phyloP scores from a whole-genome alignment of 108 stramenopile genomes.

The Discostella stelligeroides region DNA sequence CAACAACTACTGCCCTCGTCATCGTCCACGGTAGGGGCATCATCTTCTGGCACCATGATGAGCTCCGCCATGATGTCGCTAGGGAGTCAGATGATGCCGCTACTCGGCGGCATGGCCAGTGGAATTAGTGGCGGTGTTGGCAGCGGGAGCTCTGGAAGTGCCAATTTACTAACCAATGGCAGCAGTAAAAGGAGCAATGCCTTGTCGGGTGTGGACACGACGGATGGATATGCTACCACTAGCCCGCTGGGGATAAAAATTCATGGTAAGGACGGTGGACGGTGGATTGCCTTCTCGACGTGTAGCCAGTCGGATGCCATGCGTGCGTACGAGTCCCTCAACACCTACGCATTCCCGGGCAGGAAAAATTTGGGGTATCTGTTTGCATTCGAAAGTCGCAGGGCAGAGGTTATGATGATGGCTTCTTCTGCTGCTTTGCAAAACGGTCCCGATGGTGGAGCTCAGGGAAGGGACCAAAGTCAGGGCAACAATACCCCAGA shows the following conservation, averaged over 20 bases:
- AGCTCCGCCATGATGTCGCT: conserved; percentile 39
- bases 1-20: conserved; percentile 26
- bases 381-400: conserved; percentile 88
- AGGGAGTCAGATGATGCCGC: conserved; percentile 50
- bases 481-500: not conserved
- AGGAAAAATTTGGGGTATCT: conserved; percentile 84
- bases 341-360: conserved; percentile 90
- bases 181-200: conserved; percentile 8
- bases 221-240: conserved; percentile 14
- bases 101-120: conserved; percentile 22
- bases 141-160: conserved; percentile 18
- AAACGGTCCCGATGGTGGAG: not conserved
- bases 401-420: conserved; percentile 65
- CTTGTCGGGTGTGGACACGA: not conserved
- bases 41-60: not conserved
- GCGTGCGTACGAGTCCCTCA: conserved; percentile 72
- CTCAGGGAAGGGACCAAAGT: not conserved
- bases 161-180: conserved; percentile 21
- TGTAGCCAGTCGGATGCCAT: conserved; percentile 69
- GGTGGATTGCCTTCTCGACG: conserved; percentile 74
- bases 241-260: conserved; percentile 49
- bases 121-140: conserved; percentile 4
- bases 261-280: conserved; percentile 74
- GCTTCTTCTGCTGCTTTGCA: not conserved
- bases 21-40: conserved; percentile 29